A percentile compares a stretch with the other conserved stretches of the same genome.
These are phyloP conservation scores for Beta lomatogona DNA, from an alignment of 179 eudicot species.

Conservation along the genomic window DNA sequence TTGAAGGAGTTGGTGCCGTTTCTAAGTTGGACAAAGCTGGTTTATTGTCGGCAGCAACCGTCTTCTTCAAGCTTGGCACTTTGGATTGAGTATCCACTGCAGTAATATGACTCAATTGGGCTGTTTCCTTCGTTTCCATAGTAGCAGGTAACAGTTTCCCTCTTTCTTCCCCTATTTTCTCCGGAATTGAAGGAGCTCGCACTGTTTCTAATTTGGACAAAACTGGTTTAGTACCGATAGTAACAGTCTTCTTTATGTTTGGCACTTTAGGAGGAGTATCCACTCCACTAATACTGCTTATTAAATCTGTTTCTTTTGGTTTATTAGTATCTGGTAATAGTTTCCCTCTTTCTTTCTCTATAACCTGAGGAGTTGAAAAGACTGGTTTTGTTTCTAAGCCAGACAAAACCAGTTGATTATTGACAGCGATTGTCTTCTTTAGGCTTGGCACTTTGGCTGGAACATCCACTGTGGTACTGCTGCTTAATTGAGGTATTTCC, in stretches of 20 bases:
- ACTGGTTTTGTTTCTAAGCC: background rate
- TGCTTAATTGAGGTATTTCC: conserved; percentile 34
- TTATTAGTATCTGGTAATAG: conserved; percentile 23
- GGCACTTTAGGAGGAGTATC: conserved; percentile 24
- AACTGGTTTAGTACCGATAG: conserved; percentile 12
- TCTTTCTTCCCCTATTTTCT: conserved; percentile 10
- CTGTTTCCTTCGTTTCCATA: background rate
- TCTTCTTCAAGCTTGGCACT: background rate
- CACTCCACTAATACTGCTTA: conserved; percentile 28
- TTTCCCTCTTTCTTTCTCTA: conserved; percentile 1
- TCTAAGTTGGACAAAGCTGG: background rate
- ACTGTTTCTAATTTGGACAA: conserved; percentile 5
- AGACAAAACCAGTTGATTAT: conserved; percentile 4
- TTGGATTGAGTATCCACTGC: background rate
- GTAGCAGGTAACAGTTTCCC: background rate
- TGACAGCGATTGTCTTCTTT: conserved; percentile 16
- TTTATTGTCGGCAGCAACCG: background rate
- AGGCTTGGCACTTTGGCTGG: conserved; percentile 9
- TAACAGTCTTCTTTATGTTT: conserved; percentile 17
- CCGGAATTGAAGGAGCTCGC: conserved; percentile 3
- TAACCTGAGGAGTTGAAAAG: conserved; percentile 9
- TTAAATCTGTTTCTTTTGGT: conserved; percentile 31
- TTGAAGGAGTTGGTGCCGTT: background rate
- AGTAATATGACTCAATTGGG: background rate
- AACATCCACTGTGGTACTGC: conserved; percentile 26